Evolutionary conservation across 306 rosid genomes (phyloP), one percentile per base, ranked within the genome.

Genomic region (Quercus cerris): DNA sequence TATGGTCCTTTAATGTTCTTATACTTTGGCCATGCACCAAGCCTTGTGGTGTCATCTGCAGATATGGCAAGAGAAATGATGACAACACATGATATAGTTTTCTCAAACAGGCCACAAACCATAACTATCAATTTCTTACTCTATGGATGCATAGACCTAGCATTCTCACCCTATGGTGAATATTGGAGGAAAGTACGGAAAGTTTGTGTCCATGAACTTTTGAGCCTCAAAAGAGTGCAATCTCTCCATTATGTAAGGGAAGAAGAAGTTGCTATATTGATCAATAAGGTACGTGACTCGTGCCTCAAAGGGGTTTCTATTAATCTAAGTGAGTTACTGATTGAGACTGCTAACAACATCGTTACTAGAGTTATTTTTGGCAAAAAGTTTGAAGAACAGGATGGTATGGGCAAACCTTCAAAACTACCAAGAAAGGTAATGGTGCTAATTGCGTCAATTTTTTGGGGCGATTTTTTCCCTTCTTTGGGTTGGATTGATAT

Each of bases 21-120:
- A 33, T 41, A 75, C 38, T 49, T 76, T 6, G 80, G 80, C 64
- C 57, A 23, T 12, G 28, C 20, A 7, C 83, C 75, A n/a, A 56
- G 76, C 18, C 72, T 81, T 12, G 73, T 85, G 18, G 81, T 81
- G 52, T 85, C 88, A 9, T 82, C 88, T 25, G 81, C 81, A 6
- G 69, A 79, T 1, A 74, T 84, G 78, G 56, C 67, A 2, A 82
- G 33, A 70, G 84, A 87, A 35, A n/a, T 84, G 0, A 27, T 73
- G 11, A 79, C 79, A 75, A 66, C 61, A 13, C 86, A 81, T 41
- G 86, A 84, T 10, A 5, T 54, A 13, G 57, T 22, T n/a, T 78
- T 76, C 76, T 79, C 78, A 1, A 64, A 78, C 66, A 66, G 83
- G 23, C 81, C 86, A 6, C 5, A 69, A 63, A 22, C 74, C 5